Conservation (phyloP, 2,329 filamentous ascomycete genomes). For the Cladosporium sp. region DNA sequence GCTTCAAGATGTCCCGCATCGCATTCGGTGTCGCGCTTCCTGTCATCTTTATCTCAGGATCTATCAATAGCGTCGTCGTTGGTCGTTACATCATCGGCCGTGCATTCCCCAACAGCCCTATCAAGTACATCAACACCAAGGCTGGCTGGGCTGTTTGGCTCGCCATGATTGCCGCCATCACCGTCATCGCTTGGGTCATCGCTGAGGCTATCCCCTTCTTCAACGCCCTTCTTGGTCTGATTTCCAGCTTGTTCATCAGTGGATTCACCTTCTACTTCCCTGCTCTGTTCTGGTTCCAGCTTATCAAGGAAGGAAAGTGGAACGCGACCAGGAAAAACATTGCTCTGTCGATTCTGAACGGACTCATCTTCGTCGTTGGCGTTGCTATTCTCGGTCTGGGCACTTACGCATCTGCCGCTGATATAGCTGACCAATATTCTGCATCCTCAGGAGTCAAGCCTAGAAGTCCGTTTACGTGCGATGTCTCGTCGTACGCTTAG, state of each 20-base stretch:
- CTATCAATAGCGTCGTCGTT: conserved; percentile 62
- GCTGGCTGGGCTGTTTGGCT: conserved; percentile 60
- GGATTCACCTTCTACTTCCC: conserved; percentile 58
- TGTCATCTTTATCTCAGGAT: conserved; percentile 71
- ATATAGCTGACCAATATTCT: conserved; percentile 45
- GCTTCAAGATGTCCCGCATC: conserved; percentile 58
- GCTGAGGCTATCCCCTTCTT: conserved; percentile 73
- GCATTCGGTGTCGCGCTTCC: conserved; percentile 71
- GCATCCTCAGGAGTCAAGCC: conserved; percentile 33
- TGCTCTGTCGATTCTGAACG: conserved; percentile 47
- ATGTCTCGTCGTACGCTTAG: conserved; percentile 32
- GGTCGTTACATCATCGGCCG: conserved; percentile 63
- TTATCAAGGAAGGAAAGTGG: conserved; percentile 51
- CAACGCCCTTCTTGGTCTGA: conserved; percentile 66
- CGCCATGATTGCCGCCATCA: conserved; percentile 56
- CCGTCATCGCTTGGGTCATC: conserved; percentile 67
- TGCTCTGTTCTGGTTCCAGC: conserved; percentile 43
- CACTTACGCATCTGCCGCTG: conserved; percentile 47
- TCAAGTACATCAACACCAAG: conserved; percentile 45
- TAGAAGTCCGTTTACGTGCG: conserved; percentile 44
- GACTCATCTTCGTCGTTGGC: conserved; percentile 41
- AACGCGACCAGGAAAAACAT: conserved; percentile 49
- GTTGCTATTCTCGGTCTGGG: conserved; percentile 39
- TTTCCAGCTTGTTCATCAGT: conserved; percentile 63
- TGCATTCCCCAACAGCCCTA: conserved; percentile 58